Evolutionary conservation across 257 asterid genomes (phyloP), one percentile per base, ranked within the genome.

Genomic region (Echites panduratus): DNA sequence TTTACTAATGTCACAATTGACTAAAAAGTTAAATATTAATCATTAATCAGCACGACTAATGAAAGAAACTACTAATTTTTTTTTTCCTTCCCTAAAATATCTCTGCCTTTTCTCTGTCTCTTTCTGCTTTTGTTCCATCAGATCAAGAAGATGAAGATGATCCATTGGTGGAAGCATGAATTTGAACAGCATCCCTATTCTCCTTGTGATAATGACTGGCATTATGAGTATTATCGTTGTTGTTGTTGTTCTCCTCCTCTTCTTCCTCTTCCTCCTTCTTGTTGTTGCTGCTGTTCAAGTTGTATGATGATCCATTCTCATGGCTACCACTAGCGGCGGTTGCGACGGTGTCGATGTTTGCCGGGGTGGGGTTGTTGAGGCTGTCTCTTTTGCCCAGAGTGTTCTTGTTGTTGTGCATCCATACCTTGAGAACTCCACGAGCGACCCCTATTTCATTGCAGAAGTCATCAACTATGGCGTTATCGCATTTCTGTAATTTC

Each of bases 401-500:
- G 61, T 75, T 78, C 52, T 84, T 84, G 76, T 84, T 82, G 73
- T 84, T 84, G 59, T 84, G 88, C 83, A 84, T 84, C 88, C 88
- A 84, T 0, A 84, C 88, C 64, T 83, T 79, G 47, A 84, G 81
- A 0, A 81, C 84, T 2, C 76, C 76, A 63, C 70, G 80, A 24
- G 74, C 49, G 11, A 84, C 79, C 11, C 83, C 83, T 29, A 84
- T 70, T 43, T 84, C 86, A 29, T 41, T 61, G 74, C 88, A 84
- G 44, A 90, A 88, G 1, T 87, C 86, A 41, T 32, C 76, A 74
- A 91, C 90, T 68, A 71, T 75, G 56, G 66, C 65, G 4, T 84
- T 87, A 67, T 87, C 89, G 24, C 76, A 27, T 52, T 72, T 87
- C 47, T 81, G 90, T 86, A 91, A 68, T 73, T 81, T 87, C 97